A percentile compares a stretch with the other conserved stretches of the same genome.
phyloP scores from a whole-genome alignment of 176 grass and related monocot genomes.

The Pharus latifolius region DNA sequence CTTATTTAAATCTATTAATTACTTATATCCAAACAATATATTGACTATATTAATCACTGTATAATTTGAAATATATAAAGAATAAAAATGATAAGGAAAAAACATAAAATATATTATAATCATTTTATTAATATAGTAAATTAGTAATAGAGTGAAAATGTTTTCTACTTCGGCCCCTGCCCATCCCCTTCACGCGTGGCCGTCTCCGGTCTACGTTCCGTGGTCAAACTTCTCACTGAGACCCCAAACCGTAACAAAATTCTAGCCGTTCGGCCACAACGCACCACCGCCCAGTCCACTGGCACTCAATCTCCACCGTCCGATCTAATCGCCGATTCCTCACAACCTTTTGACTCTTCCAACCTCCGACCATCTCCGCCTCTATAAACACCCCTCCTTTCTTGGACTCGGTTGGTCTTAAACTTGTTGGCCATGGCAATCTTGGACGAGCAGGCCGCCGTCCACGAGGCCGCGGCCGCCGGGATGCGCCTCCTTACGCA shows the following conservation, averaged over 20 bases:
- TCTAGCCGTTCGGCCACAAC: background rate
- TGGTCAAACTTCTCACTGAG: slow-evolving; percentile 10
- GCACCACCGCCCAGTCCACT: slow-evolving; percentile 1
- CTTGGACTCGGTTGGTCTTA: too few species aligned
- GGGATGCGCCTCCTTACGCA: slow-evolving; percentile 32
- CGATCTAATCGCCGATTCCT: background rate
- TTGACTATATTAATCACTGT: too few species aligned
- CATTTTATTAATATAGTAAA: too few species aligned
- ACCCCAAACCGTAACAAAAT: background rate
- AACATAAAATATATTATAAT: too few species aligned
- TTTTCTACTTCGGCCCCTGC: too few species aligned
- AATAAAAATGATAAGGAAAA: too few species aligned
- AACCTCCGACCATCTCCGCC: background rate
- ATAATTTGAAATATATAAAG: too few species aligned
- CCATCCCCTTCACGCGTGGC: background rate
- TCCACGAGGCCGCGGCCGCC: slow-evolving; percentile 31
- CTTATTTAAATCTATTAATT: too few species aligned
- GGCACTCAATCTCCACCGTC: background rate
- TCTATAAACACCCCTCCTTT: too few species aligned
- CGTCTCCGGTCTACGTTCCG: too few species aligned
- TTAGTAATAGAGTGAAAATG: too few species aligned
- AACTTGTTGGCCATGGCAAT: background rate
- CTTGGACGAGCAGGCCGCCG: slow-evolving; percentile 15
- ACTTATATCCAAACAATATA: too few species aligned
- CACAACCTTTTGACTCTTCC: background rate